These are phyloP conservation scores for Epichloe elymi DNA, from an alignment of 2,329 filamentous ascomycete species.

Conservation along the genomic window DNA sequence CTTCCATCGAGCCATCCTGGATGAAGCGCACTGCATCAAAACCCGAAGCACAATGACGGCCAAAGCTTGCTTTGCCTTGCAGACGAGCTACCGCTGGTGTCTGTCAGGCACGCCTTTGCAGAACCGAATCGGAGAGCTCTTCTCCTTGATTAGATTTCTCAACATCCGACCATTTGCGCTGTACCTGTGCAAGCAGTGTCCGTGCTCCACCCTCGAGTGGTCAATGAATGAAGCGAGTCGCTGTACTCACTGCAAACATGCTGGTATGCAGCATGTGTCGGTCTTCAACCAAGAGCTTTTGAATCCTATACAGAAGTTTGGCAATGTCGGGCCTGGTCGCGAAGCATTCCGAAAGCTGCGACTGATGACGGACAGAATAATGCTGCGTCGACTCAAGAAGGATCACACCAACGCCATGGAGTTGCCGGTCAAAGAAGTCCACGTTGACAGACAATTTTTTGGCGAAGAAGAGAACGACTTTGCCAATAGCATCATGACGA, in stretches of 20 bases:
- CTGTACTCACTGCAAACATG: slow-evolving; percentile 50
- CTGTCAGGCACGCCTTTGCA: slow-evolving; percentile 90
- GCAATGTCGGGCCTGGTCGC: slow-evolving; percentile 46
- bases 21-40: slow-evolving; percentile 94
- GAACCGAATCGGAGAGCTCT: slow-evolving; percentile 94
- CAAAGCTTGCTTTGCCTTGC: slow-evolving; percentile 85
- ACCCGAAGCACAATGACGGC: slow-evolving; percentile 80
- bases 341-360: slow-evolving; percentile 71
- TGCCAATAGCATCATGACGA: slow-evolving; percentile 89
- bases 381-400: slow-evolving; percentile 88
- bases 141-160: slow-evolving; percentile 84
- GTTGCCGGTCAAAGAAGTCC: slow-evolving; percentile 84
- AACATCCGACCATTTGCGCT: slow-evolving; percentile 80
- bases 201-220: slow-evolving; percentile 77
- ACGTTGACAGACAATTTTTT: slow-evolving; percentile 84
- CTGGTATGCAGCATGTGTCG: slow-evolving; percentile 30
- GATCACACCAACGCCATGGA: slow-evolving; percentile 94
- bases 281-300: slow-evolving; percentile 92
- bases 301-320: slow-evolving; percentile 61
- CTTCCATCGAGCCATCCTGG: slow-evolving; percentile 85
- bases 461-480: slow-evolving; percentile 94
- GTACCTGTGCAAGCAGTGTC: slow-evolving; percentile 84
- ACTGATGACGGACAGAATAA: slow-evolving; percentile 81
- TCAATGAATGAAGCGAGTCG: slow-evolving; percentile 55
- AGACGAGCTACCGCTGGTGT: slow-evolving; percentile 87